A percentile compares a stretch with the other conserved stretches of the same genome.
These are phyloP conservation scores for Ambrosia hybrid DNA, from an alignment of 140 eudicot species.

Conservation along the genomic window DNA sequence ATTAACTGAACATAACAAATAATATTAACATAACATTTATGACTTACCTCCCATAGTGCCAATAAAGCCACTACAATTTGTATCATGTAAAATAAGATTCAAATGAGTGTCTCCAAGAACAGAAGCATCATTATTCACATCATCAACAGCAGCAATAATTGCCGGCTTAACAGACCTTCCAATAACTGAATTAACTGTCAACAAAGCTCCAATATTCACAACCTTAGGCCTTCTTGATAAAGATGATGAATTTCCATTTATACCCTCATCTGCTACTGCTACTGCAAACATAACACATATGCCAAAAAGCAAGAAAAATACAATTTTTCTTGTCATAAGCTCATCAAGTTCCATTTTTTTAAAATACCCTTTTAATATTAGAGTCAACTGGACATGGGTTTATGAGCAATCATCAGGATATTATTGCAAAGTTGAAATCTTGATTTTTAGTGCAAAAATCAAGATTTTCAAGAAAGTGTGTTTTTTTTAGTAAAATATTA, in stretches of 20 bases:
- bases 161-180: conserved; percentile 88
- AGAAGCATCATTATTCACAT: conserved; percentile 61
- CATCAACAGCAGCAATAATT: conserved; percentile 69
- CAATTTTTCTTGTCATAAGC: conserved; percentile 15
- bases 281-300: conserved; percentile 38
- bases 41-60: conserved; percentile 81
- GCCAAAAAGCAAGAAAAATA: conserved; percentile 29
- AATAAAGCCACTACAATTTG: conserved; percentile 87
- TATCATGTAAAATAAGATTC: conserved; percentile 67
- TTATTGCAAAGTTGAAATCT: conserved; percentile 3
- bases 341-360: conserved; percentile 20
- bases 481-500: background rate
- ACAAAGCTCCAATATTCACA: conserved; percentile 79
- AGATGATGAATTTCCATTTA: conserved; percentile 35
- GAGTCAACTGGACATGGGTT: conserved; percentile 21
- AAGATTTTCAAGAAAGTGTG: conserved; percentile 20
- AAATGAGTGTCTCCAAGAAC: conserved; percentile 60
- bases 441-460: conserved; percentile 20
- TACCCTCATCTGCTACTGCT: conserved; percentile 29
- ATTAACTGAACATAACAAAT: background rate
- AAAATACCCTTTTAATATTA: conserved; percentile 29
- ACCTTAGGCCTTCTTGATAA: conserved; percentile 38
- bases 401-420: background rate
- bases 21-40: background rate
- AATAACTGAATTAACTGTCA: conserved; percentile 75